phyloP scores from a whole-genome alignment of 768 basidiomycete genomes.

The Leccinum aurantiacum region DNA sequence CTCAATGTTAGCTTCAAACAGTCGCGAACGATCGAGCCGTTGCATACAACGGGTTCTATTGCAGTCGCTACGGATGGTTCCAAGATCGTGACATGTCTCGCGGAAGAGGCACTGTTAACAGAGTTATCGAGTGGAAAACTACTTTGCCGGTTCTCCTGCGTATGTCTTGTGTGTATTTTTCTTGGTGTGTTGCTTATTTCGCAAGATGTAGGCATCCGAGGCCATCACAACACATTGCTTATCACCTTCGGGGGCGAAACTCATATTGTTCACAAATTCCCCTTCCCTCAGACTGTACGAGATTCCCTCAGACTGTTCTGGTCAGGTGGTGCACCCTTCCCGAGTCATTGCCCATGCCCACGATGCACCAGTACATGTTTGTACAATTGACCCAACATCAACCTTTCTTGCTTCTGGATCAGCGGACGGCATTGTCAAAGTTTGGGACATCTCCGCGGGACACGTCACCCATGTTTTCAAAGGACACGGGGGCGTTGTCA shows the following conservation, averaged over 20 bases:
- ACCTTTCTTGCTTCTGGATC: conserved; percentile 94
- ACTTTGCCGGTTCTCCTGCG: conserved; percentile 81
- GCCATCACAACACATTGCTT: conserved; percentile 82
- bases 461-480: conserved; percentile 93
- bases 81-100: conserved; percentile 82
- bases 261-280: conserved; percentile 80
- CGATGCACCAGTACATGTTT: conserved; percentile 91
- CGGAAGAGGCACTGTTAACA: conserved; percentile 82
- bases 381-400: conserved; percentile 79
- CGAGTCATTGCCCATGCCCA: conserved; percentile 85
- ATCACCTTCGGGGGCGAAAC: conserved; percentile 69
- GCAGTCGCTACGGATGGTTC: conserved; percentile 75
- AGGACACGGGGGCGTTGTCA: conserved; percentile 97
- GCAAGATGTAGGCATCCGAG: conserved; percentile 72
- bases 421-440: conserved; percentile 95
- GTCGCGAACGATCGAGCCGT: conserved; percentile 65
- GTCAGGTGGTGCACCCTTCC: conserved; percentile 60
- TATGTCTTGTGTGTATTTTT: conserved; percentile 42
- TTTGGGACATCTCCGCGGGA: conserved; percentile 88
- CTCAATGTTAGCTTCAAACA: conserved; percentile 65
- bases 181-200: conserved; percentile 1
- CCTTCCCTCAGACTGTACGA: conserved; percentile 83
- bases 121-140: conserved; percentile 71
- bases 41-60: conserved; percentile 89
- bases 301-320: conserved; percentile 49